A percentile compares a stretch with the other conserved stretches of the same genome.
Conservation (phyloP, 176 grass and related monocot species). For the Raddia distichophylla region DNA sequence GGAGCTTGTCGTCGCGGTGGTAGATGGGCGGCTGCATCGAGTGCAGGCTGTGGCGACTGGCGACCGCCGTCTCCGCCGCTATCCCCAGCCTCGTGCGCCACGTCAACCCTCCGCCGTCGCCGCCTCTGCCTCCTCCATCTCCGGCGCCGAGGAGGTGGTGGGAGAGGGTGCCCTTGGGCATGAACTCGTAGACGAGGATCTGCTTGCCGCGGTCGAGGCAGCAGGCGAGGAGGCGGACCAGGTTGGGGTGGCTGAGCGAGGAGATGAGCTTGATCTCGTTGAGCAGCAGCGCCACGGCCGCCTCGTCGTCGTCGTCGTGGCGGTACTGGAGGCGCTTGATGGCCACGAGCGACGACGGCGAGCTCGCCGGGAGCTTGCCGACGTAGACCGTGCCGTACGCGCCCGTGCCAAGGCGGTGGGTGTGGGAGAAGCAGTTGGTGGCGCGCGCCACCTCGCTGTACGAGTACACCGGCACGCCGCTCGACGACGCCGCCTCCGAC, state of each 20-base stretch:
- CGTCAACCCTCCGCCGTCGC: too few relatives aligned
- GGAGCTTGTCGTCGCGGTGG: constrained; percentile 91
- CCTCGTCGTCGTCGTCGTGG: constrained; percentile 26
- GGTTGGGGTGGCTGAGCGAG: constrained; percentile 74
- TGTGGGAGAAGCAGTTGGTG: constrained; percentile 73
- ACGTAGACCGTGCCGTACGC: constrained; percentile 91
- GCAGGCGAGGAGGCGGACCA: constrained; percentile 85
- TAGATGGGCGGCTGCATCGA: constrained; percentile 70
- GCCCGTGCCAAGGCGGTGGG: constrained; percentile 74
- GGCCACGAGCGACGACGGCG: constrained; percentile 59
- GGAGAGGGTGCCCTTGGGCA: constrained; percentile 87
- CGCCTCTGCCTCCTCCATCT: too few relatives aligned
- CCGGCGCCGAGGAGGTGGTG: too few relatives aligned
- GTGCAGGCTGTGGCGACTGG: constrained; percentile 85
- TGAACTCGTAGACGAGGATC: constrained; percentile 91
- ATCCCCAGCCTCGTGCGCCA: constrained; percentile 65
- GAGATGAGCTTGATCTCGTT: constrained; percentile 96
- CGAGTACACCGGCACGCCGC: constrained; percentile 71
- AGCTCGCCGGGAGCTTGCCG: constrained; percentile 54
- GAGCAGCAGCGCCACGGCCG: constrained; percentile 33
- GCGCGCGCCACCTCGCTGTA: constrained; percentile 71
- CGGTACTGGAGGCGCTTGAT: constrained; percentile 76
- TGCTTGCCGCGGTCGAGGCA: constrained; percentile 87
- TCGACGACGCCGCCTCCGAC: constrained; percentile 58
- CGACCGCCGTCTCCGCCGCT: constrained; percentile 60